Conservation (phyloP, 164 flowering plant species). For the Stephania japonica region DNA sequence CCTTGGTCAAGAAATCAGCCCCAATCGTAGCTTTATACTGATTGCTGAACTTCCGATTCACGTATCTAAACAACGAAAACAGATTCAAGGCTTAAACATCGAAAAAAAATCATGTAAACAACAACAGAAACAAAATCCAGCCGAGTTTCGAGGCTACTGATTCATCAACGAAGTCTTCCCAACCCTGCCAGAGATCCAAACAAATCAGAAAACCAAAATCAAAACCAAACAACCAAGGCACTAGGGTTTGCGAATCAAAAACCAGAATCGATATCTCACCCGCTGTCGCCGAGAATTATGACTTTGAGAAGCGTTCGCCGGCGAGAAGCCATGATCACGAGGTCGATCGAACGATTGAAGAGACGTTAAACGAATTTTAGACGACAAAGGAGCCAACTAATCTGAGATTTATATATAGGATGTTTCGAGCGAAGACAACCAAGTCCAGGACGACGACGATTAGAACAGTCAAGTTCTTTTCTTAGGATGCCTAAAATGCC, state of each 20-base stretch:
- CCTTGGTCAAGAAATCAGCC: slow-evolving; percentile 64
- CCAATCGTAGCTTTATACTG: slow-evolving; percentile 48
- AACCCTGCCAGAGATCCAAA: slow-evolving; percentile 15
- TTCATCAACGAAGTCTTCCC: slow-evolving; percentile 25
- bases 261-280: slow-evolving; percentile 20
- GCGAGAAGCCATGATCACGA: slow-evolving; percentile 24
- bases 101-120: too few species aligned
- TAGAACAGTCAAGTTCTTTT: not conserved
- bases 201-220: not conserved
- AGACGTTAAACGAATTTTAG: not conserved
- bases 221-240: not conserved
- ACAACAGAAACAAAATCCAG: not conserved
- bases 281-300: slow-evolving; percentile 32
- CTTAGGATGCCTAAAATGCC: not conserved
- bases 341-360: not conserved
- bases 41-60: slow-evolving; percentile 25
- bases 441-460: not conserved
- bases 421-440: not conserved
- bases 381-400: not conserved
- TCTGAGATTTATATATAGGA: not conserved
- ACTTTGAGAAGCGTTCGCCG: slow-evolving; percentile 29
- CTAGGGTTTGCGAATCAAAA: not conserved
- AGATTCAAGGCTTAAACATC: not conserved
- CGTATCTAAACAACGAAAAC: slow-evolving; percentile 18
- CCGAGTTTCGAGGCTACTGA: slow-evolving; percentile 15